Base-by-base conservation (phyloP, 2,329 filamentous ascomycete genomes). In the Fusarium musae region DNA sequence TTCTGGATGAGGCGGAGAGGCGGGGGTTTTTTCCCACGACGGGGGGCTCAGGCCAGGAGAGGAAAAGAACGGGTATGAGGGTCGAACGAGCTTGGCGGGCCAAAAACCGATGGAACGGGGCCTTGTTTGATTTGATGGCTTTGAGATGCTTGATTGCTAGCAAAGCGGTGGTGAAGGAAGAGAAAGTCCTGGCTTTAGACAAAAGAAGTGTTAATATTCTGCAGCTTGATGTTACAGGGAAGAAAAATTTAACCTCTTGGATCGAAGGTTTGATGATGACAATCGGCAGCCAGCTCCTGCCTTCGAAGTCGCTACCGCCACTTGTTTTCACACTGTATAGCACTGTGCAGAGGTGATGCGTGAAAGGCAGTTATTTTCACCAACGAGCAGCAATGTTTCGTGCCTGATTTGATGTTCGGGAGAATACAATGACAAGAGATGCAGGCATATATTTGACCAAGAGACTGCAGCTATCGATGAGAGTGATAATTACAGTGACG, bases 1-100 rank as follows among this genome's bases (percentile, higher is more conserved):
- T 60, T 67, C 59, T 70, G 71, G 70, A 75, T 69, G 74, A 77
- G 79, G 78, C 75, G 77, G 71, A 78, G 74, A 79, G 67, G 77
- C 74, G 76, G 77, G 77, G 77, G 75, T 70, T 69, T 73, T 74
- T 77, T 78, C 74, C 71, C 63, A 69, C 66, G 73, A 66, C 60
- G 62, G 66, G 70, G 56, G 59, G 59, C 62, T 70, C 72, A 65
- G 66, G 58, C 66, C 73, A 75, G 59, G 70, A 74, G 68, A 75
- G 71, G 73, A 71, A 76, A 76, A 75, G 73, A 76, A 71, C 72
- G 73, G 75, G 73, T 75, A 76, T 74, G 66, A 63, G 68, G 49
- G 68, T 75, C 69, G 70, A 76, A 68, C 54, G 69, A 62, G 70
- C 72, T 69, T 70, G 59, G 68, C 70, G 63, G 64, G 70, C 71